Evolutionary conservation across 257 asterid genomes (phyloP), one percentile per base, ranked within the genome.

Genomic region (Leonotis leonurus): DNA sequence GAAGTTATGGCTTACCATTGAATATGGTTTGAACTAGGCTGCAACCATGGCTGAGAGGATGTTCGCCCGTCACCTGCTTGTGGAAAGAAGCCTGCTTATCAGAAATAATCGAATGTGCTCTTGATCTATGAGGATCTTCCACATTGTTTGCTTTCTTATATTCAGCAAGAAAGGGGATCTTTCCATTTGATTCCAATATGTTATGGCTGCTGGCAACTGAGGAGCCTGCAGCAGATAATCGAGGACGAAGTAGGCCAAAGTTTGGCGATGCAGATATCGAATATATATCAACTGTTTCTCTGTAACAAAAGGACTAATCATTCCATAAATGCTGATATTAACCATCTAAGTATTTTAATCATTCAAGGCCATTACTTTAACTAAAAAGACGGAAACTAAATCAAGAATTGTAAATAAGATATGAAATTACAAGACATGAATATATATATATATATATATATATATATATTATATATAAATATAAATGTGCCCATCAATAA

Each of bases 251-350:
- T 22, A 63, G 41, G 27, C 88, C 92, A 9, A 85, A 67, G 73
- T 56, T 73, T 45, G 96, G 98, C n/a, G 96, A 82, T 62, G 94
- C 94, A 21, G 98, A 87, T 70, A 91, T 79, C 4, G 96, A 72
- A 52, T 74, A 82, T 33, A 80, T 64, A 72, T 88, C 78, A n/a
- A 85, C 82, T 9, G 98, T 67, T 73, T 91, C 96, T 71, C 96
- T 91, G 83, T 17, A 54, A 33, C 4, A 9, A 43, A 61, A 36
- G 37, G 14, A 49, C 17, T 29, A 65, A 16, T 56, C 4, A 60
- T 14, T 41, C 17, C 0, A 14, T 41, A 41, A 41, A 6, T 20
- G 18, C 14, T 13, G 17, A 25, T n/a, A n/a, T 6, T 9, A 24
- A 50, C 7, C 35, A 30, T 5, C 14, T 11, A 41, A 33, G 21